A percentile compares a stretch with the other conserved stretches of the same genome.
Evolutionary conservation across 371 early-diverging fungal genomes (phyloP).

Genomic region (Dichotomocladium elegans): DNA sequence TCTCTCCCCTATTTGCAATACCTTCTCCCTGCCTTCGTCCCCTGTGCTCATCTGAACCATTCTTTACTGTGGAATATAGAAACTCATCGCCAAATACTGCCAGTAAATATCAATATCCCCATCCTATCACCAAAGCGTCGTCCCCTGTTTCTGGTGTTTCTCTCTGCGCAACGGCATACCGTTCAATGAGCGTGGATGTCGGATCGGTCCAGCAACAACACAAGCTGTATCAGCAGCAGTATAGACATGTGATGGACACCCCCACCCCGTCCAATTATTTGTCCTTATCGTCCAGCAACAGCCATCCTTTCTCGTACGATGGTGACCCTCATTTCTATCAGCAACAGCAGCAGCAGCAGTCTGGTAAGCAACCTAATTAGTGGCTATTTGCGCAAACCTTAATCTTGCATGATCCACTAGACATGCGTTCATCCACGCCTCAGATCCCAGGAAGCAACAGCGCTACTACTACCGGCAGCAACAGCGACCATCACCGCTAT

Average conservation of each 20-base stretch:
- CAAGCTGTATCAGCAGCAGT: conserved; percentile 3
- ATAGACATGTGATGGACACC: conserved; percentile 5
- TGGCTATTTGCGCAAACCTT: neutral
- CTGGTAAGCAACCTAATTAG: neutral
- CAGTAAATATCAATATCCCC: conserved; percentile 14
- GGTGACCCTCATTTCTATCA: neutral
- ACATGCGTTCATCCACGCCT: too few relatives aligned
- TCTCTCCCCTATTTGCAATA: neutral
- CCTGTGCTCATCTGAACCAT: too few relatives aligned
- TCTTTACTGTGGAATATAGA: neutral
- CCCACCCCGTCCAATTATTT: neutral
- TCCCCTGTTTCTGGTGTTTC: too few relatives aligned
- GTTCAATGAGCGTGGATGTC: conserved; percentile 35
- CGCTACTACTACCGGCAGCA: neutral
- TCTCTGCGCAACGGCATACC: too few relatives aligned
- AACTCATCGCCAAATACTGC: conserved; percentile 7
- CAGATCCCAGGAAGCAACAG: too few relatives aligned
- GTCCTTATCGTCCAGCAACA: neutral
- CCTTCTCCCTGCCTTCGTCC: neutral
- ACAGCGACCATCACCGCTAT: neutral
- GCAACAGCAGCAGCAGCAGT: too few relatives aligned
- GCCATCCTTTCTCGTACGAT: neutral
- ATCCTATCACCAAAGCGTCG: too few relatives aligned
- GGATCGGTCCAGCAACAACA: conserved; percentile 20
- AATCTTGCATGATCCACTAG: neutral